Base-by-base conservation (phyloP, 78 protist genomes). In the Dictyostelium capitatum region DNA sequence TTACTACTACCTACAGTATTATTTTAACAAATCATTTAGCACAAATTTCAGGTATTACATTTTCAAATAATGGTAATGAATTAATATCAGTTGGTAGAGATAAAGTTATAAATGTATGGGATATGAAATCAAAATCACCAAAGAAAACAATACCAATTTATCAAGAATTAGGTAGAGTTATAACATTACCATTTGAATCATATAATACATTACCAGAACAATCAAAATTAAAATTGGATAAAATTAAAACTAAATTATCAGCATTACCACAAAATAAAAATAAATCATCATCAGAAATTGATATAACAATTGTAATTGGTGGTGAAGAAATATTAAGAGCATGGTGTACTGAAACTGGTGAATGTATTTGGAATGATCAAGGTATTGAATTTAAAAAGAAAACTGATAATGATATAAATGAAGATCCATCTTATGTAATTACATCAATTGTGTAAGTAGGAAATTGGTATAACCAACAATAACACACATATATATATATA, bases 321-420 rank as follows among this genome's bases (percentile, higher is more conserved):
- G 93, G 84, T 41, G 80, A 87, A 54, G 93, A 74, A 15, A 84
- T 87, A 6, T 37, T 87, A 47, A 77, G 93, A 72, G 93, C 93
- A 43, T 87, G 93, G 93, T 87, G 93, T 77, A 50, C 79, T 12
- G 93, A 87, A 32, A 87, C 93, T 64, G 83, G 84, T 65, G 93
- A 87, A 65, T 87, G 79, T 14, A 25, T 87, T 64, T 87, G 93
- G 93, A 87, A 59, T 59, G 93, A 87, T 20, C 74, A 65, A 12
- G 64, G 41, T 30, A 73, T 72, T 53, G 84, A 59, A 23, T 77
- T 74, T 41, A 54, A 87, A 51, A 77, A 77, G 79, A 87, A 87
- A 65, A 54, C 43, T 48, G 79, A 85, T 46, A 77, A 57, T 62
- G 74, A 47, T 47, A 64, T 57, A 64, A 54, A 47, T 20, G 37